Evolutionary conservation across 495 filamentous ascomycete genomes (phyloP), one percentile per base, ranked within the genome.

Genomic region (Jackrogersella multiformis): DNA sequence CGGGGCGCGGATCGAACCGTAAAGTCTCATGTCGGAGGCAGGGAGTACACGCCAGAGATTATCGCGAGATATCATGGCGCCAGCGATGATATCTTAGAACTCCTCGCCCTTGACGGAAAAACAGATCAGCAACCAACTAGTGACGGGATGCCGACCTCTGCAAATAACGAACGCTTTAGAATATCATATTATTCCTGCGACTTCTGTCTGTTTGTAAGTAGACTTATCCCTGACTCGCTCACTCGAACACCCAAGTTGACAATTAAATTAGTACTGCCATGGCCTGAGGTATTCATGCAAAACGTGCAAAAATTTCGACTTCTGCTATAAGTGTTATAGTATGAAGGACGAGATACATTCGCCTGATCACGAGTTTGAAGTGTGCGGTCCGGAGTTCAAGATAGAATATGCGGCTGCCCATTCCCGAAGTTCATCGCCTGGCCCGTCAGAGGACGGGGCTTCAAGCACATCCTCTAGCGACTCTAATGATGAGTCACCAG

Each of bases 261-360:
- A 16, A 9, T 10, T 30, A 6, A 13, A 35, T 51, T 12, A 56
- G 49, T 8, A 0, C 4, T 38, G 21, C 4, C 6, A 46, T 2
- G 60, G 60, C 12, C 8, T 63, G 21, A 5, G 3, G 6, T 63
- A 48, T 18, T 1, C 13, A 1, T 63, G 60, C n/a, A 54, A 23
- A 18, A 16, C 18, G 0, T 62, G 59, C 16, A 0, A 2, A 5
- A 23, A 46, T 26, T 44, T 52, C 16, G 12, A 6, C 12, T n/a
- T 55, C 8, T 63, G 59, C 59, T 34, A 32, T 23, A 62, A 62
- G n/a, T 63, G 59, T 24, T 63, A 63, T 41, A 38, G 12, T 9
- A 28, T 6, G 7, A 55, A 24, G 10, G 52, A 55, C 2, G 23
- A 28, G 5, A 26, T 55, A 26, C 36, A 56, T 20, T 10, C 36